Evolutionary conservation across 2,329 filamentous ascomycete species (phyloP), one percentile per base, ranked within the genome.

Genomic region (Gliomastix tumulicola): DNA sequence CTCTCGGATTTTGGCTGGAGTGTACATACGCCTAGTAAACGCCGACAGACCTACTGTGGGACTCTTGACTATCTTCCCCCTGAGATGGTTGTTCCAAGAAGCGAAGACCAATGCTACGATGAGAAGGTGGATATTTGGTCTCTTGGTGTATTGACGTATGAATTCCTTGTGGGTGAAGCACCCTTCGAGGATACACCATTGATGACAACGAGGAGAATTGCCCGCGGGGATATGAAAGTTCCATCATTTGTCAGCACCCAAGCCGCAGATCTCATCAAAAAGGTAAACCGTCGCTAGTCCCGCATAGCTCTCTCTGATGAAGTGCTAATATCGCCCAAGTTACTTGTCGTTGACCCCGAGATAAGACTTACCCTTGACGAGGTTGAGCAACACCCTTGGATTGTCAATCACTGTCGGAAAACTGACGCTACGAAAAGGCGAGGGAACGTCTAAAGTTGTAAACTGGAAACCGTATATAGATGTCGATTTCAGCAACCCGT

Each of bases 1-100:
- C 89, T 98, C 53, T 94, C 88, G 5, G 90, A 98, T 60, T 98
- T 97, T 54, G 90, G 92, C 34, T 98, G 92, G 92, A 94, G 86
- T 57, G 92, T 97, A 5, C 92, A 98, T 61, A 92, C 92, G 6
- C 92, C 92, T 19, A 96, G 94, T 62, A 94, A 90, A 65, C 73
- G 92, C 49, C 76, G 92, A 43, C 84, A 89, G 54, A 98, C 92
- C 38, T 89, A 97, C 79, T 98, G 92, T 59, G 92, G 92, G 44
- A 98, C 92, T 15, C 77, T 97, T 30, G 92, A 98, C 64, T 98
- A 98, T 60, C 76, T 98, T n/a, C 92, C 92, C 4, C 92, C 92
- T 5, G 92, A 98, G 78, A 98, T 98, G 92, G 76, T 97, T 60
- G 85, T 83, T 60, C 77, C 82, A 4, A 83, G 86, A 30, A 74